phyloP scores from a whole-genome alignment of 257 asterid species.

The Hygrophila difformis region DNA sequence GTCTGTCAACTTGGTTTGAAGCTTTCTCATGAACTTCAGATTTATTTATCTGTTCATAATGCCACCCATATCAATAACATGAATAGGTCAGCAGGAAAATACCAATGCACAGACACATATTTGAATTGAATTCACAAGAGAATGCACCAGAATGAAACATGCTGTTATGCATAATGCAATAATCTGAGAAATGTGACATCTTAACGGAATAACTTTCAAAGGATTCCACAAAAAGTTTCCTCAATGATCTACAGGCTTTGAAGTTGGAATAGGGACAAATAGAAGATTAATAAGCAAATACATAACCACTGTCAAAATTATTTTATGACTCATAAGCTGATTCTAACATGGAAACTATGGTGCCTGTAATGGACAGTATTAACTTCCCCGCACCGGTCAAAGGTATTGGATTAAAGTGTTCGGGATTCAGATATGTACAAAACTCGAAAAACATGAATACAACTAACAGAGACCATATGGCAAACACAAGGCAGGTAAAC shows the following conservation, averaged over 20 bases:
- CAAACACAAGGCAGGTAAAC: too few species aligned
- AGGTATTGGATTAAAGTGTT: too few species aligned
- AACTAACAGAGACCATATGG: too few species aligned
- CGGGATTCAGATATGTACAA: too few species aligned
- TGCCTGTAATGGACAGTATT: too few species aligned
- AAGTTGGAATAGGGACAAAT: not conserved
- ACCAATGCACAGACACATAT: too few species aligned
- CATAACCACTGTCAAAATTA: conserved; percentile 3
- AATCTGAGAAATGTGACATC: not conserved
- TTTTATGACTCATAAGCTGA: not conserved
- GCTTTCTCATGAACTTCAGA: conserved; percentile 26
- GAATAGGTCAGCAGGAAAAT: too few species aligned
- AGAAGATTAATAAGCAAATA: not conserved
- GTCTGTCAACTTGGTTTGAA: conserved; percentile 24
- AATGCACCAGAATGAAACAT: conserved; percentile 10
- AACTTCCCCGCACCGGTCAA: too few species aligned
- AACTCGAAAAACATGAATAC: too few species aligned
- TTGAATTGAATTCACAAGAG: too few species aligned
- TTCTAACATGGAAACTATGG: too few species aligned
- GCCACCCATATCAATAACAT: too few species aligned
- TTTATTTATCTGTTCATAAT: conserved; percentile 21
- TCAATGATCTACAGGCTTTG: not conserved
- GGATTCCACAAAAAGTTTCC: not conserved
- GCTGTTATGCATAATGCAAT: conserved; percentile 7
- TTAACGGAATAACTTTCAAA: not conserved